Base-by-base conservation (phyloP, 2,329 filamentous ascomycete genomes). In the Amylocarpus encephaloides region DNA sequence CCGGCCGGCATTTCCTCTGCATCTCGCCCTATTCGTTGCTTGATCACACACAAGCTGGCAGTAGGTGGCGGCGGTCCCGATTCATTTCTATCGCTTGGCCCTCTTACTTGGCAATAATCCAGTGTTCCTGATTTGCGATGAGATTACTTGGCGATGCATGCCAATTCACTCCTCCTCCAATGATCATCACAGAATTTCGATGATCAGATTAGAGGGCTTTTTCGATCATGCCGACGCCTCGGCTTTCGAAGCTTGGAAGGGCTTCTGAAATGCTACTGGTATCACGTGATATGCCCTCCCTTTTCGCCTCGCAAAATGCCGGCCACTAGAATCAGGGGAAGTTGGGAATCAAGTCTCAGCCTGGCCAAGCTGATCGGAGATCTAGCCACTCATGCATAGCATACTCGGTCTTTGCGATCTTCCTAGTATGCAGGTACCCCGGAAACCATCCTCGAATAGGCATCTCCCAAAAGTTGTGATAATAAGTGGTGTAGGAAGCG, bases 101-200 rank as follows among this genome's bases (percentile, higher is more conserved):
- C 12, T 7, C 15, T 13, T n/a, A 38, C 43, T 46, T 39, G 43
- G 43, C 33, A n/a, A 46, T 26, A 26, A 5, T 22, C 22, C 33
- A 16, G 19, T 34, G 32, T 46, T 46, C 43, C 43, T 46, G 43
- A 46, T 46, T 39, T 46, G 34, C n/a, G 32, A 16, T 35, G n/a
- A 3, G 29, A 6, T 15, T 18, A 46, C 43, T 46, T 38, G 43
- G 43, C 43, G 22, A 36, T 15, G 33, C 35, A n/a, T 19, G 7
- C 16, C 43, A 22, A 18, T 38, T 15, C 32, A 46, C 18, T 26
- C 15, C 43, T 13, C 18, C 43, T 35, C 38, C 38, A 40, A 18
- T 40, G 5, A 18, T 3, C 3, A n/a, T 40, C n/a, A 5, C 10
- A 40, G 6, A 4, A 6, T 40, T 18, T 5, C 19, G 38, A n/a